Percentiles rank a stretch among this genome's conserved stretches.
Evolutionary conservation across 805 yeast genomes (phyloP).

Genomic region (Monosporozyma siamensis): DNA sequence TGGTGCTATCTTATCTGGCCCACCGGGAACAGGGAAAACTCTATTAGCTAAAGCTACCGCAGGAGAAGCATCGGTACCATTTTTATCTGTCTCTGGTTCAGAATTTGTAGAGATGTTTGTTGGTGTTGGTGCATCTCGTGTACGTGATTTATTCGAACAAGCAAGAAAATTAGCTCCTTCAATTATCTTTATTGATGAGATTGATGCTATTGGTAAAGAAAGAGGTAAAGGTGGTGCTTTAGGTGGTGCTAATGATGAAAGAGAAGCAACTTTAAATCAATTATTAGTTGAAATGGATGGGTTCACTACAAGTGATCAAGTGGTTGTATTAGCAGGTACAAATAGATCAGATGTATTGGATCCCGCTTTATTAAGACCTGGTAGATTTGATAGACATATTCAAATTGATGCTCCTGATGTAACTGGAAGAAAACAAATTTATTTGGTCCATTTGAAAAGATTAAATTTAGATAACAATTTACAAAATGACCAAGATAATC

Average conservation of each 20-base stretch:
- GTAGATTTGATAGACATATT: conserved; percentile 87
- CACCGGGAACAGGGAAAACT: conserved; percentile 97
- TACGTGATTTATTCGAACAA: conserved; percentile 81
- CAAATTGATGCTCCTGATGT: conserved; percentile 80
- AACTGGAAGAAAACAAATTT: conserved; percentile 82
- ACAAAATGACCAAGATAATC: conserved; percentile 40
- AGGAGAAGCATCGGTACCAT: conserved; percentile 94
- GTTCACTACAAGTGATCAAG: conserved; percentile 77
- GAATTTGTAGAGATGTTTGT: conserved; percentile 97
- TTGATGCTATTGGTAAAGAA: conserved; percentile 90
- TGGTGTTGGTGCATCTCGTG: conserved; percentile 94
- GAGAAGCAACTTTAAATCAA: conserved; percentile 89
- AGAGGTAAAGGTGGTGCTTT: conserved; percentile 64
- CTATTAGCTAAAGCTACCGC: conserved; percentile 90
- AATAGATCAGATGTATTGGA: conserved; percentile 88
- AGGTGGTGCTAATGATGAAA: conserved; percentile 83
- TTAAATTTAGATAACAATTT: conserved; percentile 14
- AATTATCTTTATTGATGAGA: conserved; percentile 86
- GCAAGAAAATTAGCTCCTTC: conserved; percentile 89
- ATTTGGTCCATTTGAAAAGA: conserved; percentile 64
- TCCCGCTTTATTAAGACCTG: conserved; percentile 85
- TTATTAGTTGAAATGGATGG: conserved; percentile 95
- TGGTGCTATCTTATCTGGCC: conserved; percentile 90
- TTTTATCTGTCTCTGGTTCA: conserved; percentile 83
- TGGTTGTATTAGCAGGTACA: conserved; percentile 91